Conservation (phyloP, 257 asterid genomes). For the Penstemon newberryi region DNA sequence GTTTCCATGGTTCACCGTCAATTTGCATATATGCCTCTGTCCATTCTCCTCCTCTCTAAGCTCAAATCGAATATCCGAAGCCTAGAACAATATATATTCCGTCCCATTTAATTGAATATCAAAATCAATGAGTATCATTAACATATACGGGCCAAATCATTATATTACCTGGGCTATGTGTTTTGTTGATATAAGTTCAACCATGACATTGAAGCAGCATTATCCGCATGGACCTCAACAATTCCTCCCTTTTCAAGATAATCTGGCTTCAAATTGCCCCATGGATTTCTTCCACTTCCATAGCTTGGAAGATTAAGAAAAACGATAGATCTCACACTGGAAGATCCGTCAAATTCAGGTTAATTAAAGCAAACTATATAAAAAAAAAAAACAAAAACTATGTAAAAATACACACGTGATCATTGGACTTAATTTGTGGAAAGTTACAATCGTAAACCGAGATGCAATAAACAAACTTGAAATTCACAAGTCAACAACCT, state of each 20-base stretch:
- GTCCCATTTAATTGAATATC: neutral
- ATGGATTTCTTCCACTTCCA: conserved; percentile 96
- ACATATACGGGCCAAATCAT: neutral
- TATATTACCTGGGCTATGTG: conserved; percentile 82
- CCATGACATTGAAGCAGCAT: conserved; percentile 92
- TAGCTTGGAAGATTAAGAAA: conserved; percentile 93
- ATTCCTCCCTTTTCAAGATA: conserved; percentile 88
- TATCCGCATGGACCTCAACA: conserved; percentile 71
- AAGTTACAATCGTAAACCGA: neutral
- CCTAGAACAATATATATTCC: conserved; percentile 37
- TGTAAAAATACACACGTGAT: conserved; percentile 13
- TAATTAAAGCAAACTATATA: conserved; percentile 16
- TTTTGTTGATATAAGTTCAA: conserved; percentile 70
- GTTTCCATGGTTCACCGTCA: conserved; percentile 98
- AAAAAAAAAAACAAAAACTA: neutral
- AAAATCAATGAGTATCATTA: neutral
- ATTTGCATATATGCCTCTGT: conserved; percentile 73
- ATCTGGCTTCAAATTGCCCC: conserved; percentile 83
- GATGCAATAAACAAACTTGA: conserved; percentile 10
- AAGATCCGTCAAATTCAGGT: conserved; percentile 25
- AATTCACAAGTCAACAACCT: conserved; percentile 60
- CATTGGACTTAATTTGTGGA: conserved; percentile 12
- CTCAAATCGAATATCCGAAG: conserved; percentile 75
- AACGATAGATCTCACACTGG: conserved; percentile 91
- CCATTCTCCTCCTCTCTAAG: conserved; percentile 92